phyloP scores from a whole-genome alignment of 441 rosid species.

The Jatropha podagrica region DNA sequence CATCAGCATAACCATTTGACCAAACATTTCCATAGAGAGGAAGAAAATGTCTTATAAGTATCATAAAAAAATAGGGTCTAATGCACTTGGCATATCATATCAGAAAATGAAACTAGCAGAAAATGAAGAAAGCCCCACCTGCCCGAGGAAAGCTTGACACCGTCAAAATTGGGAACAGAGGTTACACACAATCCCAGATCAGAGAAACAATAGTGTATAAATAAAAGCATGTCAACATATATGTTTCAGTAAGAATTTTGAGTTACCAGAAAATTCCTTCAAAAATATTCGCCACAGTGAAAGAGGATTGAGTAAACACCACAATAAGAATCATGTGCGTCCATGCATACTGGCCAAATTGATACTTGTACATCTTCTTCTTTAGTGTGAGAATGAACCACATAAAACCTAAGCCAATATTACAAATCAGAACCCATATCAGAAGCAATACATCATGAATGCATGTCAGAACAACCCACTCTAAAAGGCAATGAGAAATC shows the following conservation, averaged over 20 bases:
- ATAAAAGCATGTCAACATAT: background rate
- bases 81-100: background rate
- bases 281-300: constrained; percentile 88
- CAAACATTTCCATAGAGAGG: background rate
- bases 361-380: constrained; percentile 98
- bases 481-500: constrained; percentile 9
- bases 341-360: constrained; percentile 94
- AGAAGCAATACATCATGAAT: constrained; percentile 1
- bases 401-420: constrained; percentile 59
- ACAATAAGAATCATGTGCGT: constrained; percentile 93
- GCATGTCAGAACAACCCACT: background rate
- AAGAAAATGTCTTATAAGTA: background rate
- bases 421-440: constrained; percentile 11
- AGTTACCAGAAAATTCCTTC: constrained; percentile 92
- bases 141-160: background rate
- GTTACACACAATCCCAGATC: background rate
- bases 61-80: background rate
- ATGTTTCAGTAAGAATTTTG: background rate
- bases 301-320: constrained; percentile 86
- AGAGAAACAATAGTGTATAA: background rate
- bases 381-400: constrained; percentile 89
- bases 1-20: background rate
- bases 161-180: background rate
- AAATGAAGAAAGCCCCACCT: background rate
- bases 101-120: background rate